These are phyloP conservation scores for Xylaria sp. DNA, from an alignment of 2,329 filamentous ascomycete species.

Conservation along the genomic window DNA sequence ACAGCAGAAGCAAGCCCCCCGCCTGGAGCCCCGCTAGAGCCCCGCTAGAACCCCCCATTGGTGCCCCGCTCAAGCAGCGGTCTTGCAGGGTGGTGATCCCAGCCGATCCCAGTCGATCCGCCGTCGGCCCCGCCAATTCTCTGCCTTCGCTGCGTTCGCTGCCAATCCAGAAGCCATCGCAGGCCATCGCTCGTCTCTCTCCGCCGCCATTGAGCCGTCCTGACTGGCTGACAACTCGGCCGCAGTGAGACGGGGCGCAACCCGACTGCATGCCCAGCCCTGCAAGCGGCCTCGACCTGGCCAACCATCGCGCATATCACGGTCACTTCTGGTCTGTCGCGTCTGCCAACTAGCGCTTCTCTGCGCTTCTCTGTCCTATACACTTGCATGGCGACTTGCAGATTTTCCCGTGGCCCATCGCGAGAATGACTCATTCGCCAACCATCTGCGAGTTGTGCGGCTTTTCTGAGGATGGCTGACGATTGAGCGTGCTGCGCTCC, in stretches of 20 bases:
- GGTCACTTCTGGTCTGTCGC: conserved; percentile 38
- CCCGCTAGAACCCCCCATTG: no score
- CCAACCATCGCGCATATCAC: conserved; percentile 42
- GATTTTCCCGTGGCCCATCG: conserved; percentile 32
- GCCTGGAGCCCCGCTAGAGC: background rate
- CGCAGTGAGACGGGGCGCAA: conserved; percentile 40
- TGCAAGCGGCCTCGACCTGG: conserved; percentile 35
- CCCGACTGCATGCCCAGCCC: conserved; percentile 33
- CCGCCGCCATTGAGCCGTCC: conserved; percentile 35
- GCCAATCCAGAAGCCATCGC: background rate
- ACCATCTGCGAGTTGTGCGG: conserved; percentile 37
- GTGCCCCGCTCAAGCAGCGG: background rate
- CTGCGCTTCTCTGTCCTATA: conserved; percentile 30
- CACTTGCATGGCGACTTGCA: conserved; percentile 39
- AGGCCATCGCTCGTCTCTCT: conserved; percentile 32
- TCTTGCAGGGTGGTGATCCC: background rate
- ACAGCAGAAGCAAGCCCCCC: no score
- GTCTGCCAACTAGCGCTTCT: conserved; percentile 37
- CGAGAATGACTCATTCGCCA: conserved; percentile 42
- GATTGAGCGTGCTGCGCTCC: conserved; percentile 26
- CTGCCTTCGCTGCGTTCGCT: background rate
- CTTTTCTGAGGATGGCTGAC: conserved; percentile 38
- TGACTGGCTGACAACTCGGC: conserved; percentile 37
- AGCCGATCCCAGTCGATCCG: background rate
- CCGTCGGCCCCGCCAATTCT: background rate